Percentiles rank a stretch among this genome's conserved stretches.
Evolutionary conservation across 768 basidiomycete species (phyloP).

Genomic region (Kondoa malvinella): DNA sequence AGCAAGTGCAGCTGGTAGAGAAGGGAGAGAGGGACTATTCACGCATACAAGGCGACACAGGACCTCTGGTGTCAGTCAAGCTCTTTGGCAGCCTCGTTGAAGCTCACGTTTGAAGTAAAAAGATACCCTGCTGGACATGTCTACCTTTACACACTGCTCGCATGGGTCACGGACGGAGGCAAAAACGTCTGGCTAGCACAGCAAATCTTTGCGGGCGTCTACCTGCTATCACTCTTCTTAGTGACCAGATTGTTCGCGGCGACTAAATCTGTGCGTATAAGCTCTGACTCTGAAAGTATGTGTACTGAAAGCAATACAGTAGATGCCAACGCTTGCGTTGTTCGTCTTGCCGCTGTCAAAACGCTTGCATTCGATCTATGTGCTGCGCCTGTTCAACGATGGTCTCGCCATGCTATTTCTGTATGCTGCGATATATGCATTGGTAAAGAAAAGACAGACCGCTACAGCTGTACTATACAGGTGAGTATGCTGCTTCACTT

Average conservation of each 20-base stretch:
- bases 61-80: conserved; percentile 64
- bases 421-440: conserved; percentile 47
- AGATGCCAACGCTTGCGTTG: conserved; percentile 27
- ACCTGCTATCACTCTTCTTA: conserved; percentile 50
- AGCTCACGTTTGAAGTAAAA: conserved; percentile 9
- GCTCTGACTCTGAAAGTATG: conserved; percentile 20
- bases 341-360: conserved; percentile 66
- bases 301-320: neutral
- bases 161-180: conserved; percentile 47
- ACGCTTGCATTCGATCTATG: conserved; percentile 80
- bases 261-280: conserved; percentile 48
- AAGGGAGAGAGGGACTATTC: conserved; percentile 71
- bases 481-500: too few relatives aligned
- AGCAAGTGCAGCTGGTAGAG: conserved; percentile 60
- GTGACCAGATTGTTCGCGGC: neutral
- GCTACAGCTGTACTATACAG: conserved; percentile 54
- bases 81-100: neutral
- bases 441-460: conserved; percentile 42
- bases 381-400: conserved; percentile 85
- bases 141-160: conserved; percentile 56
- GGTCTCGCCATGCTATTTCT: conserved; percentile 47
- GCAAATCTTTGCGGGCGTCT: conserved; percentile 58
- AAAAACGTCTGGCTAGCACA: conserved; percentile 46
- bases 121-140: conserved; percentile 95
- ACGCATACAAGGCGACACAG: conserved; percentile 69